These are phyloP conservation scores for Clathrospora elynae DNA, from an alignment of 2,329 filamentous ascomycete genomes.

Conservation along the genomic window DNA sequence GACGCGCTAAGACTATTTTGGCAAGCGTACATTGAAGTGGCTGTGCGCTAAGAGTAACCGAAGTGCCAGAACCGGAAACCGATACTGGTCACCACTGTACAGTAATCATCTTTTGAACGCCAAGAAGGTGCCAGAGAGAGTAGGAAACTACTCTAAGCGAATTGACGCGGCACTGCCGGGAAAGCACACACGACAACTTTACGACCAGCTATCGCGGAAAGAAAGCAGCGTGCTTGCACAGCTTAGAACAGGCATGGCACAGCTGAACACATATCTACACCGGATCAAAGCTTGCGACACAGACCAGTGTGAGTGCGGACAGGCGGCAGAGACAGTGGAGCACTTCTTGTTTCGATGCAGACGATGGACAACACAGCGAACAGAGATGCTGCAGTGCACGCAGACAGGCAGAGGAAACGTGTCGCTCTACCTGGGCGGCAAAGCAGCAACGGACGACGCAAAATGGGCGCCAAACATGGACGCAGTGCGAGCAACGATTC, in stretches of 20 bases:
- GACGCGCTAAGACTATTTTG: too few relatives aligned
- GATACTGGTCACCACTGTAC: too few relatives aligned
- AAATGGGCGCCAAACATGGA: slow-evolving; percentile 9
- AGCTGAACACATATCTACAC: slow-evolving; percentile 14
- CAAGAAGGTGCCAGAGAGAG: slow-evolving; percentile 12
- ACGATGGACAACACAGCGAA: slow-evolving; percentile 8
- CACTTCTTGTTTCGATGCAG: slow-evolving; percentile 11
- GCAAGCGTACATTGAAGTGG: too few relatives aligned
- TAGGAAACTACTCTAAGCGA: slow-evolving; percentile 11
- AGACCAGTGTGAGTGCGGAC: slow-evolving; percentile 14
- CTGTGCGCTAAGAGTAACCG: too few relatives aligned
- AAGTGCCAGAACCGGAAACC: too few relatives aligned
- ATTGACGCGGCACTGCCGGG: slow-evolving; percentile 13
- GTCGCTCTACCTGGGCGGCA: slow-evolving; percentile 12
- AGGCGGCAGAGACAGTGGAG: too few relatives aligned
- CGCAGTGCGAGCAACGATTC: too few relatives aligned
- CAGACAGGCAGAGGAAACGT: slow-evolving; percentile 12
- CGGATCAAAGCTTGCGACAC: slow-evolving; percentile 9
- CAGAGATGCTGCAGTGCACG: slow-evolving; percentile 11
- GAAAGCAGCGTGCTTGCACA: slow-evolving; percentile 12
- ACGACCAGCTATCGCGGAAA: slow-evolving; percentile 12
- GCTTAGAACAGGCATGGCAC: slow-evolving; percentile 15
- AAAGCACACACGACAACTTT: slow-evolving; percentile 14
- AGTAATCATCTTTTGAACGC: too few relatives aligned
- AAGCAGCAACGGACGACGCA: slow-evolving; percentile 10